These are phyloP conservation scores for Clonostachys solani DNA, from an alignment of 2,329 filamentous ascomycete species.

Conservation along the genomic window DNA sequence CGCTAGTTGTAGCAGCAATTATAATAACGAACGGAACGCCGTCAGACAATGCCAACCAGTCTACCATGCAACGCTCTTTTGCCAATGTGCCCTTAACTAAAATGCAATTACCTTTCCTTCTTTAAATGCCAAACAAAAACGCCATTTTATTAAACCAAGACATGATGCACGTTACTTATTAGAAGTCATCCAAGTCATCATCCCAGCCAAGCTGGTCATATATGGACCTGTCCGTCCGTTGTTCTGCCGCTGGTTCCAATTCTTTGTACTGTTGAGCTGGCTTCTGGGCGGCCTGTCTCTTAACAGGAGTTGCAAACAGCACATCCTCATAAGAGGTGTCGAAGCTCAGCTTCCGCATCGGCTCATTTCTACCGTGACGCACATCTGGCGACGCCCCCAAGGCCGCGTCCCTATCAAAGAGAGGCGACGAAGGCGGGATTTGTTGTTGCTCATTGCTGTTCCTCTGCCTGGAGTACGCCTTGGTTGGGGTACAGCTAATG, in stretches of 20 bases:
- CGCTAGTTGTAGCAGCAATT: too few species aligned
- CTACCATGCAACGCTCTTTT: background rate
- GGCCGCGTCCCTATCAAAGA: constrained; percentile 15
- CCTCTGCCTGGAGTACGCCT: constrained; percentile 1
- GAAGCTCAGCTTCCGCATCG: too few species aligned
- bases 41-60: background rate
- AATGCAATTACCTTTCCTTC: too few species aligned
- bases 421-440: constrained; percentile 29
- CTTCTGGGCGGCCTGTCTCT: constrained; percentile 11
- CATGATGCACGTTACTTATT: constrained; percentile 14
- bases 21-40: background rate
- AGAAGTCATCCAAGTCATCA: constrained; percentile 47
- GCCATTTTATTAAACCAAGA: constrained; percentile 1
- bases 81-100: background rate
- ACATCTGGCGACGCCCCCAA: constrained; percentile 7
- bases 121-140: background rate
- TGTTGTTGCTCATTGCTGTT: constrained; percentile 13
- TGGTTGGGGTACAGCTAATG: constrained; percentile 23
- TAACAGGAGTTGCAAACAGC: too few species aligned
- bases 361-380: constrained; percentile 1
- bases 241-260: constrained; percentile 1
- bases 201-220: constrained; percentile 56
- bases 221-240: constrained; percentile 26
- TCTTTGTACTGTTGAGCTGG: constrained; percentile 9
- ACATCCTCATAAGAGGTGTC: too few species aligned